Evolutionary conservation across 495 filamentous ascomycete genomes (phyloP), one percentile per base, ranked within the genome.

Genomic region (Daldinia vernicosa): DNA sequence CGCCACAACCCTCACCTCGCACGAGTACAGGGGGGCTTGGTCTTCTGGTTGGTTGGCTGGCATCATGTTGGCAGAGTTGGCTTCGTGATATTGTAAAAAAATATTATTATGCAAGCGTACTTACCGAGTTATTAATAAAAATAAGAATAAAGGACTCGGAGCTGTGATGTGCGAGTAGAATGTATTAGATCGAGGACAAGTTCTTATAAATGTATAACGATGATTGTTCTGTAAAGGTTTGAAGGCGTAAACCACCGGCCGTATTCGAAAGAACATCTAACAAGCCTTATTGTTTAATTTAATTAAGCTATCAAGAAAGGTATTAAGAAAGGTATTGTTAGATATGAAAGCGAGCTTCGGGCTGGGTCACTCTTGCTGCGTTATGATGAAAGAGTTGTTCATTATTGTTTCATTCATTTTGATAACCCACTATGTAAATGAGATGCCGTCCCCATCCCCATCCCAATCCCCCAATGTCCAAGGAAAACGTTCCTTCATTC

Each of bases 401-500:
- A 14, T 35, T n/a, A 47, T 47, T 9, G 26, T 57, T 30, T 28
- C 8, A 22, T 54, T 54, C 19, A 33, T 39, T 63, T 39, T 30
- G 33, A 56, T 47, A 56, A 6, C 1, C 32, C 22, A 62, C 40
- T 53, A 61, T 53, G 33, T 47, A 40, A 22, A 66, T 54, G 45
- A 64, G 15, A 72, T 56, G 28, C 47, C 28, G 28, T 40, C 67
- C 54, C 33, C 47, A 58, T 53, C 28, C 53, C 14, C 27, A 9
- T 32, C 30, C 30, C n/a, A 12, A 33, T 6, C 40, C 17, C 40
- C 50, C 27, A 28, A 30, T 30, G 26, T 53, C 50, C 26, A 30
- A 53, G 30, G 35, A 27, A 30, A 27, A 52, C 17, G 15, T 12
- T 27, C 56, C 45, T 58, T 54, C 53, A 28, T 67, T 52, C 14